Evolutionary conservation across 192 early-diverging fungal genomes (phyloP), one percentile per base, ranked within the genome.

Genomic region (Backusella psychrophila): DNA sequence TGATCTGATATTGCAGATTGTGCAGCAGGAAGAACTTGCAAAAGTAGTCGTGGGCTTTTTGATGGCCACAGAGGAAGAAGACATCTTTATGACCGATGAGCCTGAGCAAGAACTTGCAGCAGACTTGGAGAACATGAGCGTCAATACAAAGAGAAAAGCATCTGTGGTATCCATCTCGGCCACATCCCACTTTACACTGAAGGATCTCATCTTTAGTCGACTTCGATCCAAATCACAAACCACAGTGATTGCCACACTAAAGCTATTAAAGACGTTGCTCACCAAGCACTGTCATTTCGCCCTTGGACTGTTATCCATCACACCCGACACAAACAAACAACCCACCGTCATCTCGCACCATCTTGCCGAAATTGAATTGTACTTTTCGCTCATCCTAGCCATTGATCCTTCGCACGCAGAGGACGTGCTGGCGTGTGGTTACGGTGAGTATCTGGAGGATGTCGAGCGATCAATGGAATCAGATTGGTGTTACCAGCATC

Each of bases 211-310:
- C 19, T 88, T 96, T 56, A 94, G 94, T 6, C 94, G 97, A 38
- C 84, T 99, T 41, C 90, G 93, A 75, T 97, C 97, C 2, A 85
- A 93, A 17, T 96, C 95, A 0, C 93, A 92, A 71, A 89, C 93
- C 34, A 94, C 96, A 6, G 94, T 96, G 4, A 93, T 94, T 68
- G 91, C 92, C 0, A 92, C 94, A 0, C 84, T 97, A 17, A 95
- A 93, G 69, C 77, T 99, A 34, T 81, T 97, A 34, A 90, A 91
- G 11, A 87, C 90, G 0, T 67, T 96, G 1, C 91, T 99, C 42
- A 82, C 86, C 7, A 85, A 89, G 29, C 93, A 99, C 80, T 94
- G 91, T 77, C 86, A 85, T 35, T 93, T 92, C 75, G 89, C 95
- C 7, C 85, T 95, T 36, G 88, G 88, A 66, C 78, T 97, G 38